Base-by-base conservation (phyloP, 306 rosid species). In the Cucurbita argyrosperma region DNA sequence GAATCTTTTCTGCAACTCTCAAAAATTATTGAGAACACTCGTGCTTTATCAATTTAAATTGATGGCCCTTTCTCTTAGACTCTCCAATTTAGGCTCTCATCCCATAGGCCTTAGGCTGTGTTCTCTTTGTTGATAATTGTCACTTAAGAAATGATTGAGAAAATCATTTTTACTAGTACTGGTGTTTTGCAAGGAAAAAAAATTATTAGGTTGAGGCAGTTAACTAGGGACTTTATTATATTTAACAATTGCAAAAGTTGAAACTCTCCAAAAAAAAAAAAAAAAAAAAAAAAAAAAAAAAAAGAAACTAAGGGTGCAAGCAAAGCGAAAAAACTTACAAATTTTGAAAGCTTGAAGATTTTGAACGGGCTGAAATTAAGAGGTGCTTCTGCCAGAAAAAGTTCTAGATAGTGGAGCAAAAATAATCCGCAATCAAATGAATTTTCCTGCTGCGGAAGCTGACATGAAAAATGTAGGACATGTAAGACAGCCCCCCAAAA, bases 381-480 rank as follows among this genome's bases (percentile, higher is more conserved):
- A 79, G 98, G 98, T 72, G 91, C 92, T 80, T 90, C 90, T 38
- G 83, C 83, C 35, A 93, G 80, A 84, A 93, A 93, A 67, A 87
- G 92, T 85, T 93, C 98, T 53, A 93, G 84, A 84, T 90, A 93
- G 87, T 93, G 98, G 65, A 93, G 98, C 79, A 93, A 79, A 83
- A 93, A 93, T 73, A 93, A 86, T 72, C 98, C 98, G 23, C 98
- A 93, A 79, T 93, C 97, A 75, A 63, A 93, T 43, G 93, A 90
- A 82, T 93, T 93, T 82, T 90, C 96, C 81, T 93, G 98, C 74
- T 90, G 98, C 1, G 98, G 98, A 74, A 93, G 82, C 98, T 93
- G 96, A 62, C 75, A 85, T 76, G 53, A 59, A 76, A 72, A 18
- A 74, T 40, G 57, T 51, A 79, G 75, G 71, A 53, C 69, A 47